Conservation (phyloP, 176 grass and related monocot genomes). For the Bolboschoenus planiculmis region DNA sequence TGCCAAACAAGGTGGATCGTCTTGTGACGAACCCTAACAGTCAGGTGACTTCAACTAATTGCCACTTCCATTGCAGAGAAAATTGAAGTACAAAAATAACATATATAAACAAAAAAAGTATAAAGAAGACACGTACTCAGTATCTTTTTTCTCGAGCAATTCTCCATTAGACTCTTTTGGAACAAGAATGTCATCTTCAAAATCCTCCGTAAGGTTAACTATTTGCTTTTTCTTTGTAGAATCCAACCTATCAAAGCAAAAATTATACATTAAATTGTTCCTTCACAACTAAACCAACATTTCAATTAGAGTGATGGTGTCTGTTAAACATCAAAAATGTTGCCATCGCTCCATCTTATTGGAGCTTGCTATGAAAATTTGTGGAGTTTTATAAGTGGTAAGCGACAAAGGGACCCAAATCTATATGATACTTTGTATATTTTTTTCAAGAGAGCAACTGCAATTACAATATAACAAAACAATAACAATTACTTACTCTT, state of each 20-base stretch:
- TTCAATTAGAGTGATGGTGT: background rate
- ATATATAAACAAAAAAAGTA: background rate
- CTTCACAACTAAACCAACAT: conserved; percentile 1
- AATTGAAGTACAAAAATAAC: background rate
- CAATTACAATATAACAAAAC: background rate
- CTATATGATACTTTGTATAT: background rate
- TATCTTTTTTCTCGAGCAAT: conserved; percentile 24
- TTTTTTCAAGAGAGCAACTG: background rate
- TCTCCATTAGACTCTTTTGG: conserved; percentile 38
- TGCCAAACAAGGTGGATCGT: too few species aligned
- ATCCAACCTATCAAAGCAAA: background rate
- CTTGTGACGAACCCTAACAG: too few species aligned
- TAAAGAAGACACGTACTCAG: conserved; percentile 31
- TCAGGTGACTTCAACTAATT: too few species aligned
- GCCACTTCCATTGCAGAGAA: too few species aligned
- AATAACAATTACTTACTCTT: conserved; percentile 12
- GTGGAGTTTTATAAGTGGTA: background rate
- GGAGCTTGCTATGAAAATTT: background rate
- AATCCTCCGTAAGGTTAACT: background rate
- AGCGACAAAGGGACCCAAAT: background rate
- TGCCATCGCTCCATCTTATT: background rate
- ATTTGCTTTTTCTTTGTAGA: background rate
- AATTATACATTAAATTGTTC: background rate
- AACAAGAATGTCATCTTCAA: conserved; percentile 57
- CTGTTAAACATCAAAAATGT: background rate